Percentiles rank a stretch among this genome's conserved stretches.
Conservation (phyloP, 345 rosid species). For the Anacardium occidentale region DNA sequence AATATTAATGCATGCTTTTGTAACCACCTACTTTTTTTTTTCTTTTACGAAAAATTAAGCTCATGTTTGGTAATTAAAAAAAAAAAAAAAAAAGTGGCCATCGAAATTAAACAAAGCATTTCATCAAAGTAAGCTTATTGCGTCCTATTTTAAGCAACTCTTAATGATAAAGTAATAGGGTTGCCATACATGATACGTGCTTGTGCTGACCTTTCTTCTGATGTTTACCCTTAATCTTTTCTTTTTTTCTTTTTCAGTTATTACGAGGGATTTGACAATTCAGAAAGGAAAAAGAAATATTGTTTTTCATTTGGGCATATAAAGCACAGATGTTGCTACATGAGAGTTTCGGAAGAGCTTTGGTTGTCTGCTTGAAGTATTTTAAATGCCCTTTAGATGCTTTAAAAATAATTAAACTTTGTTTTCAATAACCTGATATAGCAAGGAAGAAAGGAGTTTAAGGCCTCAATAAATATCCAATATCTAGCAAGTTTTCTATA, state of each 20-base stretch:
- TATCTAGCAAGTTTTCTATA: neutral
- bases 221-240: too few species aligned
- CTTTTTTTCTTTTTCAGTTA: neutral
- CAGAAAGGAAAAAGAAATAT: neutral
- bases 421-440: neutral
- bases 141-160: neutral
- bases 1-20: too few species aligned
- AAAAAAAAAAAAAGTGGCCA: too few species aligned
- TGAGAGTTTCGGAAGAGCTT: neutral
- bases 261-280: neutral
- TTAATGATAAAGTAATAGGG: too few species aligned
- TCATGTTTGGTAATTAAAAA: too few species aligned
- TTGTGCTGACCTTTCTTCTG: neutral
- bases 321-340: neutral
- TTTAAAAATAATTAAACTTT: neutral
- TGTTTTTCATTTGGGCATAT: too few species aligned
- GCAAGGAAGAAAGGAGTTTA: neutral
- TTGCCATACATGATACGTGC: neutral
- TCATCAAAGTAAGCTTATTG: neutral
- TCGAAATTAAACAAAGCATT: neutral
- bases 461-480: neutral
- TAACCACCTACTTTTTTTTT: too few species aligned
- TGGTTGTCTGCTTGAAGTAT: neutral
- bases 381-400: neutral
- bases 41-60: too few species aligned